These are phyloP conservation scores for Venturia oleaginea DNA, from an alignment of 2,329 filamentous ascomycete genomes.

Conservation along the genomic window DNA sequence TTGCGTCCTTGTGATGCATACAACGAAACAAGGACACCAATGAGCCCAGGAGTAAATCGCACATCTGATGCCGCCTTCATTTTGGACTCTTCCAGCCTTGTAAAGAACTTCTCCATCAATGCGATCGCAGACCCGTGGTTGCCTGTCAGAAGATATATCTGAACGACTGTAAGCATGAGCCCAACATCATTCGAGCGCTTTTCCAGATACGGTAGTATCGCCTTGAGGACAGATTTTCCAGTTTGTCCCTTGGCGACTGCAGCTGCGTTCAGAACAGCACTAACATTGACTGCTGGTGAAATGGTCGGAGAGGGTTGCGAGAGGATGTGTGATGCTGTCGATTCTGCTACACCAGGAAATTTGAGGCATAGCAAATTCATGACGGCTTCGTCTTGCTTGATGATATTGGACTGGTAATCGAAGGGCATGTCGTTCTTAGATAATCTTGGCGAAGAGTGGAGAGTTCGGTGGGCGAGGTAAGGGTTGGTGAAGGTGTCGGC, in stretches of 20 bases:
- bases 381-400: conserved; percentile 55
- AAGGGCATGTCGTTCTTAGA: conserved; percentile 58
- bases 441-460: conserved; percentile 45
- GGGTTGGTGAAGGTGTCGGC: conserved; percentile 47
- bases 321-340: conserved; percentile 40
- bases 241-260: conserved; percentile 57
- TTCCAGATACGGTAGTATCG: conserved; percentile 60
- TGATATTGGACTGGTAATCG: conserved; percentile 54
- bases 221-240: conserved; percentile 60
- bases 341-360: conserved; percentile 52
- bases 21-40: conserved; percentile 70
- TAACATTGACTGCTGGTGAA: conserved; percentile 42
- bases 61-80: conserved; percentile 53
- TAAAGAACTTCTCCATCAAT: conserved; percentile 68
- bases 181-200: conserved; percentile 73
- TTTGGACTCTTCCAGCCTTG: conserved; percentile 55
- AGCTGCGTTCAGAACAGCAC: conserved; percentile 62
- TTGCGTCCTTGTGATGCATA: conserved; percentile 70
- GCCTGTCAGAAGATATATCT: conserved; percentile 65
- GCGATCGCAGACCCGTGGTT: conserved; percentile 65
- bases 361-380: conserved; percentile 61
- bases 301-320: conserved; percentile 30
- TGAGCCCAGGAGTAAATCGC: conserved; percentile 74
- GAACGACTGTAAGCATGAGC: conserved; percentile 67
- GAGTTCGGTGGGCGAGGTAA: conserved; percentile 55